Evolutionary conservation across 208 protist genomes (phyloP).

Genomic region (Naegleria lovaniensis): DNA sequence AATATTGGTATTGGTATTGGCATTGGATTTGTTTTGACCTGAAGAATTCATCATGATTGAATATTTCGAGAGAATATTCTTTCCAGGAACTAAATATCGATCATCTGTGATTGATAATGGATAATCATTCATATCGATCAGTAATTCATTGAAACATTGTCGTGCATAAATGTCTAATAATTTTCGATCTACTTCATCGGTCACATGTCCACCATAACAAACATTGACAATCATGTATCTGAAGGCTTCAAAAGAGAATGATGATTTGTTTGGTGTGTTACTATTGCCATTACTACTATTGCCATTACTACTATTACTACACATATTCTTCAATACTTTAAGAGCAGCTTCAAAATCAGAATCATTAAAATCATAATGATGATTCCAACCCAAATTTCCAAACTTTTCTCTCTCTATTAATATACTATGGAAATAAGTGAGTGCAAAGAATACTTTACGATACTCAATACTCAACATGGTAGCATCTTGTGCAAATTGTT

Average conservation of each 20-base stretch:
- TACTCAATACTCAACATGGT: conserved; percentile 70
- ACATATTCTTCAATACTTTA: conserved; percentile 65
- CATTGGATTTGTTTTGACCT: background rate
- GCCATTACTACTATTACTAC: too few species aligned
- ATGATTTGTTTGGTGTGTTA: conserved; percentile 50
- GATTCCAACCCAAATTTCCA: conserved; percentile 94
- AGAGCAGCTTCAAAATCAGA: conserved; percentile 92
- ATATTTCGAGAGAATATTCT: background rate
- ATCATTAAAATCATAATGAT: conserved; percentile 96
- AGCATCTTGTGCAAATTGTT: conserved; percentile 65
- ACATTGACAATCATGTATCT: conserved; percentile 95
- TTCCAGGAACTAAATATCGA: background rate
- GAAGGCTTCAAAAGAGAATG: conserved; percentile 91
- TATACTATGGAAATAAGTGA: conserved; percentile 96
- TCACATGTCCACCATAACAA: conserved; percentile 96
- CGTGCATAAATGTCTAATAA: conserved; percentile 93
- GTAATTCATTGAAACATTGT: conserved; percentile 78
- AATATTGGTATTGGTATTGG: background rate
- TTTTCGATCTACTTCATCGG: conserved; percentile 93
- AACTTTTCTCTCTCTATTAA: conserved; percentile 97
- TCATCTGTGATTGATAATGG: background rate
- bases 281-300: too few species aligned
- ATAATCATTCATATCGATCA: conserved; percentile 24
- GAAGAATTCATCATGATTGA: background rate
- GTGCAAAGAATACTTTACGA: conserved; percentile 86